Conservation (phyloP, 2,329 filamentous ascomycete genomes). For the Fusarium praegraminearum region DNA sequence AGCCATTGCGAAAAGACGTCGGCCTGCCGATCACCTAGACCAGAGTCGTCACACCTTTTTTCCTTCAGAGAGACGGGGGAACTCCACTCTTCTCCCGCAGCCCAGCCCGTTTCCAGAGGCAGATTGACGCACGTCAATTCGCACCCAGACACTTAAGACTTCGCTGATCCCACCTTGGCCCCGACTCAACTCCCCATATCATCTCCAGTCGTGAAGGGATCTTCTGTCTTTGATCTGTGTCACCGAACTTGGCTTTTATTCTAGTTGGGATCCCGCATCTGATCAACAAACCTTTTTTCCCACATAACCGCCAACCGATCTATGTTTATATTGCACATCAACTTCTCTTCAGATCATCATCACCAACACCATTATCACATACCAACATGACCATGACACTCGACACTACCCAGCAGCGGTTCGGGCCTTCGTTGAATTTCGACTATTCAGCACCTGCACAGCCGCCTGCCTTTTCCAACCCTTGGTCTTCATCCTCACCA, state of each 20-base stretch:
- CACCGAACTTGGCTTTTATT: slow-evolving; percentile 61
- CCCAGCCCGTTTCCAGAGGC: slow-evolving; percentile 55
- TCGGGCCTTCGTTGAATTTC: slow-evolving; percentile 80
- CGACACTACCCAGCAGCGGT: slow-evolving; percentile 86
- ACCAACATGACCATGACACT: slow-evolving; percentile 92
- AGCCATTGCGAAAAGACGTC: slow-evolving; percentile 63
- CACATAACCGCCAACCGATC: slow-evolving; percentile 39
- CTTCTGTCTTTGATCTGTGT: slow-evolving; percentile 57
- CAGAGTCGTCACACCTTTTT: slow-evolving; percentile 64
- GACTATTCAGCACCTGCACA: slow-evolving; percentile 70
- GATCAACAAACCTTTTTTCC: slow-evolving; percentile 61
- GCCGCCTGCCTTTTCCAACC: slow-evolving; percentile 87
- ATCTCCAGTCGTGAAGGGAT: slow-evolving; percentile 51
- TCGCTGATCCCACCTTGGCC: slow-evolving; percentile 67
- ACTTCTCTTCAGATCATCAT: slow-evolving; percentile 28
- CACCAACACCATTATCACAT: slow-evolving; percentile 29
- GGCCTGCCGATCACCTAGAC: slow-evolving; percentile 66
- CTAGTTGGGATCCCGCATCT: slow-evolving; percentile 62
- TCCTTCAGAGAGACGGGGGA: slow-evolving; percentile 49
- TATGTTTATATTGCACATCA: slow-evolving; percentile 44
- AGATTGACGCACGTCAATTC: slow-evolving; percentile 57
- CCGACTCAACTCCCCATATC: slow-evolving; percentile 50
- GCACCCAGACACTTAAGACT: slow-evolving; percentile 66
- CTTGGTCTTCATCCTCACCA: slow-evolving; percentile 75
- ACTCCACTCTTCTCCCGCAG: slow-evolving; percentile 55